These are phyloP conservation scores for Fusarium sp. DNA, from an alignment of 2,329 filamentous ascomycete species.

Conservation along the genomic window DNA sequence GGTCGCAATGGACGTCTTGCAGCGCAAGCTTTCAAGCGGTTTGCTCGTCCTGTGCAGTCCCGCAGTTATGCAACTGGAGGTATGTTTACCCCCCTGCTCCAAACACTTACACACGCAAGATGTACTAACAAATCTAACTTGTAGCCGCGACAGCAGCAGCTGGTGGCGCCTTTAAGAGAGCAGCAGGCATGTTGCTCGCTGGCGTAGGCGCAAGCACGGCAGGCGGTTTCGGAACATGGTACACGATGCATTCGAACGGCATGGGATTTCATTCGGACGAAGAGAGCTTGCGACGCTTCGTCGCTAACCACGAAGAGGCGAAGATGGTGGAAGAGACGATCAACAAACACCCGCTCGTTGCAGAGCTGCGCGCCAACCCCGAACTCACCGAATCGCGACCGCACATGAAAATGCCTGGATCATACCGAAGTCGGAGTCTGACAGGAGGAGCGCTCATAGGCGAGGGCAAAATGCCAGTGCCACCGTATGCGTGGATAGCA, in stretches of 20 bases:
- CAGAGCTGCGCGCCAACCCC: conserved; percentile 74
- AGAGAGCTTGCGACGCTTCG: conserved; percentile 78
- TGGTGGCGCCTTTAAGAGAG: conserved; percentile 41
- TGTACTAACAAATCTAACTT: conserved; percentile 25
- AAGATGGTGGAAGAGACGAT: conserved; percentile 78
- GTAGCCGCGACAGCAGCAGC: conserved; percentile 31
- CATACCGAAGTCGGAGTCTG: conserved; percentile 78
- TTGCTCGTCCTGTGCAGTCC: conserved; percentile 31
- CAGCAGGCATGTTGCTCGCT: conserved; percentile 45
- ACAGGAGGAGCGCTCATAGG: conserved; percentile 85
- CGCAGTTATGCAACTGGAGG: conserved; percentile 48
- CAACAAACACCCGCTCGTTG: conserved; percentile 78
- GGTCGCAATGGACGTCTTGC: conserved; percentile 44
- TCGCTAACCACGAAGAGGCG: conserved; percentile 65
- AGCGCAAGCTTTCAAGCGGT: conserved; percentile 41
- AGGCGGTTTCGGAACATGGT: conserved; percentile 54
- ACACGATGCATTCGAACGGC: conserved; percentile 51
- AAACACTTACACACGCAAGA: conserved; percentile 14
- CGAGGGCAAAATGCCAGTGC: conserved; percentile 80
- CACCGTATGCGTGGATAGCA: conserved; percentile 82
- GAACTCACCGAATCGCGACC: conserved; percentile 82
- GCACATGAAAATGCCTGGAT: conserved; percentile 84
- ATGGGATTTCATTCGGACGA: conserved; percentile 67
- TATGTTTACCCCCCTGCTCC: conserved; percentile 27
- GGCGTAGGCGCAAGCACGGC: conserved; percentile 49